phyloP scores from a whole-genome alignment of 2,329 filamentous ascomycete genomes.

The Escovopsis weberi region DNA sequence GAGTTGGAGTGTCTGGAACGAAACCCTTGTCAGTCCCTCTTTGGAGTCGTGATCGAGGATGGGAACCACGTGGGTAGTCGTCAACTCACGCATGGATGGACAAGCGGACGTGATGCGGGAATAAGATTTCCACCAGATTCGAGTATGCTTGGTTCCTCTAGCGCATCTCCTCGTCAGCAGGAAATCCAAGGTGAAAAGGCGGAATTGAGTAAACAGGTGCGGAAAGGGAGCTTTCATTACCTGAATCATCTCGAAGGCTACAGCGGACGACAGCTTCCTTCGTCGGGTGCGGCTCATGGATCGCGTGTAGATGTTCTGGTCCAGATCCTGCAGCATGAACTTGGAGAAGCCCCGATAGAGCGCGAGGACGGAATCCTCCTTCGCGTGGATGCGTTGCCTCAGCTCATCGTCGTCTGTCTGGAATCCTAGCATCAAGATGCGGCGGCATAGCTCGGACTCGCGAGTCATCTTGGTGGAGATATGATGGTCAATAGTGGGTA shows the following conservation, averaged over 20 bases:
- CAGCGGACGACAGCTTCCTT: constrained; percentile 15
- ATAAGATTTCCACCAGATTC: constrained; percentile 29
- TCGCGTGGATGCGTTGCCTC: constrained; percentile 13
- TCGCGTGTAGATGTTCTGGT: constrained; percentile 12
- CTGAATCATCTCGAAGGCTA: constrained; percentile 21
- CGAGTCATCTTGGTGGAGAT: constrained; percentile 12
- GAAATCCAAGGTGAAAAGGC: not conserved
- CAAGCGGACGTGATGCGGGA: constrained; percentile 30
- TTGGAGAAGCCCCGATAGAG: constrained; percentile 48
- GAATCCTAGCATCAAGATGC: constrained; percentile 21
- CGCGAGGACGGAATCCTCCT: constrained; percentile 25
- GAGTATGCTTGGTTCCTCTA: constrained; percentile 32
- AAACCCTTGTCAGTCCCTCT: no score
- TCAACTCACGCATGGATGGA: constrained; percentile 29
- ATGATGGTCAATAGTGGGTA: constrained; percentile 23
- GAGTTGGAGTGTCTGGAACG: constrained; percentile 19
- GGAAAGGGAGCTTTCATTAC: constrained; percentile 1
- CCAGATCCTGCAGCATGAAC: constrained; percentile 29
- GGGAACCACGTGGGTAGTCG: not conserved
- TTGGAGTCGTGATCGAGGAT: not conserved
- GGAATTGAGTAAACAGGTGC: no score
- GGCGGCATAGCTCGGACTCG: constrained; percentile 17
- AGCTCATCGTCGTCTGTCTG: constrained; percentile 17
- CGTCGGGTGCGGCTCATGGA: constrained; percentile 13
- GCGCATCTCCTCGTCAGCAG: not conserved